Evolutionary conservation across 2,329 filamentous ascomycete species (phyloP).

Genomic region (Trichoderma brevicompactum): DNA sequence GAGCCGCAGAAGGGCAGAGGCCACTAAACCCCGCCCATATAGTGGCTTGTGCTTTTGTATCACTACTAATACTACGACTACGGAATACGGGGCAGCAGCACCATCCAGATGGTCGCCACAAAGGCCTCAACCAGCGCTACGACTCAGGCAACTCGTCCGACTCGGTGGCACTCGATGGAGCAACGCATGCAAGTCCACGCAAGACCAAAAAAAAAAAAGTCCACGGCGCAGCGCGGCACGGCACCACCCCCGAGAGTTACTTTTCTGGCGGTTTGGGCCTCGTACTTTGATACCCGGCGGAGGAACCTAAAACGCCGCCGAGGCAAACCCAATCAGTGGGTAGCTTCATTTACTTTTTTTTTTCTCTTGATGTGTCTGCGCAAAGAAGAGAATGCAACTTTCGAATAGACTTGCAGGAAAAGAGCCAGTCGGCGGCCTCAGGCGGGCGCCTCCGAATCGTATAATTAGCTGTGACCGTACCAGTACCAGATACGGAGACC

Average conservation of each 20-base stretch:
- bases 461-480: constrained; percentile 2
- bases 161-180: neutral
- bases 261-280: neutral
- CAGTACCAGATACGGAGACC: constrained; percentile 11
- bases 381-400: no score
- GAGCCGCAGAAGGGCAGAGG: no score
- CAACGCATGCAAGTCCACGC: no score
- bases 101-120: constrained; percentile 9
- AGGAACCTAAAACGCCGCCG: constrained; percentile 17
- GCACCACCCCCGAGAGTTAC: neutral
- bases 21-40: no score
- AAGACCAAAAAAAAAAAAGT: no score
- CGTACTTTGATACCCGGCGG: neutral
- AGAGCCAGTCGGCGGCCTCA: neutral
- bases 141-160: constrained; percentile 18
- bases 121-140: constrained; percentile 23
- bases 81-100: no score
- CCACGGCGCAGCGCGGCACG: no score
- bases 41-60: no score
- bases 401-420: neutral
- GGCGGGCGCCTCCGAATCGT: neutral
- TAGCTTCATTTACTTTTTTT: no score
- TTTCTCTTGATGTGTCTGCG: no score
- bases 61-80: no score
- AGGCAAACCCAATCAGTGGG: neutral